Base-by-base conservation (phyloP, 805 yeast species). In the Sugiyamaella qingdaonensis region DNA sequence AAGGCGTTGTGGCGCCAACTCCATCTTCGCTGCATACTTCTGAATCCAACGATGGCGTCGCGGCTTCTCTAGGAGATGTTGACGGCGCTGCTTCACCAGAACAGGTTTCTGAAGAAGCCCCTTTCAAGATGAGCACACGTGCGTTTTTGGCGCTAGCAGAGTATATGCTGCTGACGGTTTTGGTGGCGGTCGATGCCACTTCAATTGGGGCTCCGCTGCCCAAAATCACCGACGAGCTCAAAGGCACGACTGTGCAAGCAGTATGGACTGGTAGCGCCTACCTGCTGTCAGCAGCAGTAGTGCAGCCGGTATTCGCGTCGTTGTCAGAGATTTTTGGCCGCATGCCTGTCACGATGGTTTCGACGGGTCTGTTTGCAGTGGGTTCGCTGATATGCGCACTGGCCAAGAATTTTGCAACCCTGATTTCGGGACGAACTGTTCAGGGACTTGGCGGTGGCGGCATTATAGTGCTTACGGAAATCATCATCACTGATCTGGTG, bases 391-490 rank as follows among this genome's bases (percentile, higher is more conserved):
- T 84, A 4, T 70, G 78, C 46, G 88, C 80, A 0, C 65, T 82
- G 1, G 70, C 88, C 0, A 71, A 64, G 9, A 71, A 73, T 33
- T 82, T 86, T 81, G 70, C 75, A 51, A 77, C 79, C 75, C 66
- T 86, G 46, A 82, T 86, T 54, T 88, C 82, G 2, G 91, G 89
- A 1, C 74, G 85, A 50, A 82, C 81, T 0, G 66, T 80, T 50
- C 76, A 81, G 13, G 85, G 85, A 21, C 70, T 81, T 29, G 85
- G 83, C 2, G 69, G 73, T 46, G 84, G 84, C 1, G 84, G 82
- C 1, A 71, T 77, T 2, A 72, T 74, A 11, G 73, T 81, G 2
- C 63, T 80, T 37, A 61, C 78, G 0, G 80, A 78, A 81, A 78
- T 78, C 27, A 73, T 79, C 13, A 69, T 78, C 45, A 75, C 82